Base-by-base conservation (phyloP, 495 filamentous ascomycete genomes). In the Bombardia bombarda region DNA sequence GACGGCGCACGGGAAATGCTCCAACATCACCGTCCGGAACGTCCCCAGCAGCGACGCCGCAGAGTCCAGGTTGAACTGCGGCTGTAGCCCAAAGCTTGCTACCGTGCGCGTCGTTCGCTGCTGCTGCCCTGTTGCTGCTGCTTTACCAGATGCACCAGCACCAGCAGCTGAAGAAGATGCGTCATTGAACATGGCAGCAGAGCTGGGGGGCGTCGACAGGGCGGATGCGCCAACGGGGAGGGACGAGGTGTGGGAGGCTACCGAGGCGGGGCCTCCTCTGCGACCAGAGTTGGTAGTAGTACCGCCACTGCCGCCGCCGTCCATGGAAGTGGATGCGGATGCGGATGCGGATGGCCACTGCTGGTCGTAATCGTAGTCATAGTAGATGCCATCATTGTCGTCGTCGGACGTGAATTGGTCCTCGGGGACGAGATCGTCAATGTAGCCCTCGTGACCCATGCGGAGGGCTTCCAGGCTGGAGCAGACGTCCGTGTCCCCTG, bases 51-150 rank as follows among this genome's bases (percentile, higher is more conserved):
- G 42, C 18, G 50, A 53, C 19, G 45, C 42, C 24, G 69, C 69
- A n/a, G 62, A 69, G 38, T 69, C 66, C 20, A 71, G 55, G 39
- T 73, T 73, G 43, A 73, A 73, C 52, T 63, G 66, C 9, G 69
- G 69, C 43, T 67, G 62, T 16, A 68, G 51, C 6, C 61, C 53
- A 17, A 70, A 31, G 4, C 45, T 58, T 3, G 57, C 47, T 8
- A 52, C 23, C 32, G 48, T 50, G 12, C 42, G 34, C 18, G 8
- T 40, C 6, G 12, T 20, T 33, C n/a, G 20, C 26, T 25, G 36
- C 31, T 18, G 14, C 20, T 10, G 24, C 20, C 22, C 6, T 16
- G 8, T 22, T 37, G 21, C 12, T 25, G 35, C 7, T 38, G n/a
- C n/a, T n/a, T n/a, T n/a, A n/a, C n/a, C n/a, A n/a, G n/a, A n/a